Base-by-base conservation (phyloP, 176 grass and related monocot species). In the Coix lacrymajobi region DNA sequence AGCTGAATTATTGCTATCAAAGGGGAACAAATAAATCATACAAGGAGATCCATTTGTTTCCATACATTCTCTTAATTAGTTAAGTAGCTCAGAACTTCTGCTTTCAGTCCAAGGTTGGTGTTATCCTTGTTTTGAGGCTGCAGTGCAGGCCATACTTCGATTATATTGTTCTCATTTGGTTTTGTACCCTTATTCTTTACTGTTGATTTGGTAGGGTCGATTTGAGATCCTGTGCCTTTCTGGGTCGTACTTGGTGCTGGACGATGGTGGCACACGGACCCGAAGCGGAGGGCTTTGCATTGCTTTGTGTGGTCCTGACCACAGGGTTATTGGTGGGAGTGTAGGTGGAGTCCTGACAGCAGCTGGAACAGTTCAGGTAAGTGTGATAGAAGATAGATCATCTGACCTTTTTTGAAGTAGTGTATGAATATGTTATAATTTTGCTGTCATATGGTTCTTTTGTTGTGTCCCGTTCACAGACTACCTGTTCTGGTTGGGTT, bases 171-270 rank as follows among this genome's bases (percentile, higher is more conserved):
- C 31, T 26, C 26, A 8, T 66, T 33, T 39, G 38, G 6, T 62
- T 65, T 71, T 8, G 70, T 33, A 13, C 2, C 9, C 22, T 68
- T 84, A 51, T 69, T 38, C 20, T 71, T 82, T 38, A 57, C 25
- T 62, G 19, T 65, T 85, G 39, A 31, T 89, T 85, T 90, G 36
- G 81, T 89, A 99, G 96, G 96, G 96, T 66, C 91, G 87, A 85
- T 99, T 87, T 61, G 91, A 99, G 58, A 99, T 99, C 74, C 84
- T 99, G 30, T 92, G 87, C 83, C 87, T 99, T 51, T 99, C 96
- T 61, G 93, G 96, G 36, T 99, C 96, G 8, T 96, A 99, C 51
- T 87, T 96, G 87, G 46, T 84, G 80, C 79, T 85, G 24, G 96
- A 96, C 6, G 87, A 90, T 56, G 89, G 84, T 2, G 92, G 96